Conservation (phyloP, 1,284 basidiomycete genomes). For the Rhizoctonia solani region DNA sequence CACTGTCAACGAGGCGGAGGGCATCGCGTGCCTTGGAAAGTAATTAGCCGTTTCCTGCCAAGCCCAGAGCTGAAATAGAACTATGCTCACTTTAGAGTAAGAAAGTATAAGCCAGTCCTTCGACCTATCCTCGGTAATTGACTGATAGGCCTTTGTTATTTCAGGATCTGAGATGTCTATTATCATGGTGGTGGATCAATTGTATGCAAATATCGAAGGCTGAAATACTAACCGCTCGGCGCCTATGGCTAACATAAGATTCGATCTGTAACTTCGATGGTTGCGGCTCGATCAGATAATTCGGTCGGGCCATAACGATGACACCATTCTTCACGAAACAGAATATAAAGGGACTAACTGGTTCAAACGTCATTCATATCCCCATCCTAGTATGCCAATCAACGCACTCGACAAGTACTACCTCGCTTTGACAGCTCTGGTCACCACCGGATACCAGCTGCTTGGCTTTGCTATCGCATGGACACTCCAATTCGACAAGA, state of each 20-base stretch:
- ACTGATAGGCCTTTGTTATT: not conserved
- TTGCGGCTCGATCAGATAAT: slow-evolving; percentile 18
- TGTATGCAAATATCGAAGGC: slow-evolving; percentile 11
- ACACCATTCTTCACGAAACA: slow-evolving; percentile 2
- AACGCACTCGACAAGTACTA: slow-evolving; percentile 68
- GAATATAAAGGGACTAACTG: not conserved
- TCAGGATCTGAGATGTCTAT: slow-evolving; percentile 17
- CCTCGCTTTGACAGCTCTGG: slow-evolving; percentile 65
- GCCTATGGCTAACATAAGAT: slow-evolving; percentile 2
- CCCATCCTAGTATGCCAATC: slow-evolving; percentile 48
- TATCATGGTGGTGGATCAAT: slow-evolving; percentile 12
- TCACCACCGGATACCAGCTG: slow-evolving; percentile 69
- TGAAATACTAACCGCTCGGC: slow-evolving; percentile 3
- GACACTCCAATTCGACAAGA: slow-evolving; percentile 73
- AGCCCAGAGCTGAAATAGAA: not conserved
- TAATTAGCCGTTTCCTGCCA: not conserved
- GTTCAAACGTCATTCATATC: not conserved
- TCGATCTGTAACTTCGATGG: not conserved
- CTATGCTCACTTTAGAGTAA: slow-evolving; percentile 4
- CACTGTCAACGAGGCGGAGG: slow-evolving; percentile 21
- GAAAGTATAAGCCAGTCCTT: slow-evolving; percentile 25
- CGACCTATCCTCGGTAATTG: not conserved
- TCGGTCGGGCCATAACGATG: not conserved
- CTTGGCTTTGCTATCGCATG: slow-evolving; percentile 70
- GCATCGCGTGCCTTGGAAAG: slow-evolving; percentile 28